Percentiles rank a stretch among this genome's conserved stretches.
These are phyloP conservation scores for Naganishia vishniacii DNA, from an alignment of 768 basidiomycete species.

Conservation along the genomic window DNA sequence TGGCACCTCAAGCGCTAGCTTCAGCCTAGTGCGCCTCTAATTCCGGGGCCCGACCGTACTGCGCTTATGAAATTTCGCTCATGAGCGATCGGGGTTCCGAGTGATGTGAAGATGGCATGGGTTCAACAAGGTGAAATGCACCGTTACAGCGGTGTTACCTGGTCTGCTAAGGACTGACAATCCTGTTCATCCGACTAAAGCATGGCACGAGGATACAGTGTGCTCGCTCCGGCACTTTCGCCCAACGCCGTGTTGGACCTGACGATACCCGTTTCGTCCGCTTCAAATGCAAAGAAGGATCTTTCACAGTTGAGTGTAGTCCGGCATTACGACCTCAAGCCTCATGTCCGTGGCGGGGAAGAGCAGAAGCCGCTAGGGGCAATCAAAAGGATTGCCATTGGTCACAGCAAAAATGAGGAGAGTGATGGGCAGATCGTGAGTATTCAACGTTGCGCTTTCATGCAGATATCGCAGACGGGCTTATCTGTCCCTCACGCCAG, in stretches of 20 bases:
- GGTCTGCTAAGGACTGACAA: no score
- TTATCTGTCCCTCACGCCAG: not conserved
- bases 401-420: slow-evolving; percentile 24
- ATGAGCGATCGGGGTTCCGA: not conserved
- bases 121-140: no score
- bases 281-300: slow-evolving; percentile 11
- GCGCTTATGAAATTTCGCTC: slow-evolving; percentile 10
- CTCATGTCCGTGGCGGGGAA: slow-evolving; percentile 31
- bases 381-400: slow-evolving; percentile 34
- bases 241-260: slow-evolving; percentile 42
- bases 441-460: not conserved
- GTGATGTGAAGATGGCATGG: not conserved
- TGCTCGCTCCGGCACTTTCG: slow-evolving; percentile 42
- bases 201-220: slow-evolving; percentile 33
- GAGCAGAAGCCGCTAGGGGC: slow-evolving; percentile 29
- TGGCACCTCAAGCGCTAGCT: not conserved
- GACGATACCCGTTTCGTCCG: not conserved
- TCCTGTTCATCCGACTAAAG: no score
- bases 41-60: not conserved
- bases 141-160: no score
- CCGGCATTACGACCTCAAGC: slow-evolving; percentile 31
- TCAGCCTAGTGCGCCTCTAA: not conserved
- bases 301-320: slow-evolving; percentile 34
- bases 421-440: slow-evolving; percentile 18
- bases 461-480: no score